Percentiles rank a stretch among this genome's conserved stretches.
These are phyloP conservation scores for Fusarium sp. DNA, from an alignment of 2,329 filamentous ascomycete species.

Conservation along the genomic window DNA sequence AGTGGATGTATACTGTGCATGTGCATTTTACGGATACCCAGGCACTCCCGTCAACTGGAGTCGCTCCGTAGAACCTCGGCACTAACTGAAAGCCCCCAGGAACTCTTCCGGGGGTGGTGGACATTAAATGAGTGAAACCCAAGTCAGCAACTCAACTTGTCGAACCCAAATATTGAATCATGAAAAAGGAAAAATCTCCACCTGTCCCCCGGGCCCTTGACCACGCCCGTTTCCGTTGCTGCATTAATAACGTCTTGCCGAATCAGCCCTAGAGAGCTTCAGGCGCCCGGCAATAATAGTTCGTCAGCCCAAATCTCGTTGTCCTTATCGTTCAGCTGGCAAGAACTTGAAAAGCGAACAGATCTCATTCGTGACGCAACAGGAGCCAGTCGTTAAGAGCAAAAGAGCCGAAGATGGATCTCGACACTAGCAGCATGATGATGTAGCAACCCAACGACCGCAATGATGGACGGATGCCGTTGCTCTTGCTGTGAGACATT, in stretches of 20 bases:
- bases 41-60: not conserved
- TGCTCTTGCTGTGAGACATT: slow-evolving; percentile 32
- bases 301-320: not conserved
- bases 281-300: not conserved
- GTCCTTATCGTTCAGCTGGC: not conserved
- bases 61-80: not conserved
- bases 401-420: slow-evolving; percentile 2
- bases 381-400: not conserved
- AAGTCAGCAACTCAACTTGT: not conserved
- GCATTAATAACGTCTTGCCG: slow-evolving; percentile 4
- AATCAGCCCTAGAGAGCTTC: slow-evolving; percentile 22
- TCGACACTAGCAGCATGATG: slow-evolving; percentile 18
- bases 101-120: slow-evolving; percentile 5
- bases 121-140: slow-evolving; percentile 6
- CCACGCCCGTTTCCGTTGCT: slow-evolving; percentile 7
- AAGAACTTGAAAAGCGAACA: not conserved
- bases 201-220: not conserved
- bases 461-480: not conserved
- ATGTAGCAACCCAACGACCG: slow-evolving; percentile 1
- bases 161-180: slow-evolving; percentile 1
- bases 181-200: slow-evolving; percentile 9
- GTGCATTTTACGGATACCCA: not conserved
- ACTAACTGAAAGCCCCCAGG: not conserved
- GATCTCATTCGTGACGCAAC: not conserved
- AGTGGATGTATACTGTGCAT: not conserved